Base-by-base conservation (phyloP, 108 stramenopile genomes). In the Schizochytrium sp. region DNA sequence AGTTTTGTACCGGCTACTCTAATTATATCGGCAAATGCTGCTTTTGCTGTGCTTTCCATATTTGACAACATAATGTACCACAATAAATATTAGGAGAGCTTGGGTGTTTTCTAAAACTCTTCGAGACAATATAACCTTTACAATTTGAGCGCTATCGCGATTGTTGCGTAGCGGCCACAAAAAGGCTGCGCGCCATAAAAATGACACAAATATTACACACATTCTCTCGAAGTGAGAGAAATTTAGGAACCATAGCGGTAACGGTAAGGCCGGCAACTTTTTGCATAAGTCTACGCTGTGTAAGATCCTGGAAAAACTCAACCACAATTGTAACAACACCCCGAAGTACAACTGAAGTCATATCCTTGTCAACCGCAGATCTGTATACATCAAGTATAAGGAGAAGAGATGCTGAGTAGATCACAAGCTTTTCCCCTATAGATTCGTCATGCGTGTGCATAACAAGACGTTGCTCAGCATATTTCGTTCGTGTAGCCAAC, bases 121-220 rank as follows among this genome's bases (percentile, higher is more conserved):
- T 28, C 28, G 28, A 28, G 28, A 0, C 28, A 28, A 28, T 28
- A 28, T 28, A 28, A 28, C 28, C 28, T 28, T 28, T 28, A 28
- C 28, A 28, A 28, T 28, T 28, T 28, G 28, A 28, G 28, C 28
- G 28, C 28, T 28, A 28, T 28, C 28, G 0, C 28, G 28, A 28
- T 28, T 28, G 28, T 28, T 28, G 28, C 28, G 28, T 28, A 28
- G 28, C 28, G 28, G 28, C 64, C 19, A 8, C 8, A 44, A 69
- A 69, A 13, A 69, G 64, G 2, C 44, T 69, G 64, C 40, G 64
- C 64, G 64, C 44, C 64, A 69, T 69, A 44, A 69, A 44, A 69
- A 69, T 69, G 64, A 69, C 42, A 8, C 12, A 12, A 15, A 69
- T 2, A 1, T 44, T 69, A 44, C 44, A 44, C 2, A 69, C 42